Evolutionary conservation across 768 basidiomycete species (phyloP), one percentile per base, ranked within the genome.

Genomic region (Mycena indigotica): DNA sequence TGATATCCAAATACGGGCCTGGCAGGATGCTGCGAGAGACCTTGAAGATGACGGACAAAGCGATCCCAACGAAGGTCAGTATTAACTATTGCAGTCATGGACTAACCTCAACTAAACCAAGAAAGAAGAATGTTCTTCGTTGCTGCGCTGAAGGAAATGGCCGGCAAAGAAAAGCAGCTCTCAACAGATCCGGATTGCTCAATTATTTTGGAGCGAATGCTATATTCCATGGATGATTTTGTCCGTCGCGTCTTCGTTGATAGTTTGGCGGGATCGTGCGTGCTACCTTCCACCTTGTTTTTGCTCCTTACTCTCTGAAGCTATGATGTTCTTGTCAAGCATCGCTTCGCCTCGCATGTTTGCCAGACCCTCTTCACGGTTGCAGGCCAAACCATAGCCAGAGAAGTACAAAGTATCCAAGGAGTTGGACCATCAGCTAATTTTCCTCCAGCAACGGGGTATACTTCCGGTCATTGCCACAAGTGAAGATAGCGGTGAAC

Each of bases 131-230:
- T 90, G 56, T 91, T 96, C 65, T 83, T 96, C 53, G 74, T 88
- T 26, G 90, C 94, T 1, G 93, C 94, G 19, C 74, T 98, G 26
- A 79, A 81, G 17, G 93, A 97, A 66, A 89, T 97, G 84, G 79
- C 80, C 23, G 88, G 84, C 4, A 94, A 96, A 70, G 97, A 98
- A 73, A 87, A 88, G 51, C 86, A 89, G 58, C 83, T 97, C 12
- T 87, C 94, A 0, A 95, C 95, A 1, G 97, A 99, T 71, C 91
- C 93, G 4, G 95, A 98, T 58, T 95, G 93, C 66, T 94, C 95
- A 1, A 79, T 89, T 12, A 84, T 98, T 45, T 71, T 99, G 53
- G 97, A 99, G 71, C 80, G 95, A 63, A 88, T 98, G 82, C 69
- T 86, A 10, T 83, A 95, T 67, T 95, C 94, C 2, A 94, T 98